phyloP scores from a whole-genome alignment of 768 basidiomycete genomes.

The Mycena epipterygia region DNA sequence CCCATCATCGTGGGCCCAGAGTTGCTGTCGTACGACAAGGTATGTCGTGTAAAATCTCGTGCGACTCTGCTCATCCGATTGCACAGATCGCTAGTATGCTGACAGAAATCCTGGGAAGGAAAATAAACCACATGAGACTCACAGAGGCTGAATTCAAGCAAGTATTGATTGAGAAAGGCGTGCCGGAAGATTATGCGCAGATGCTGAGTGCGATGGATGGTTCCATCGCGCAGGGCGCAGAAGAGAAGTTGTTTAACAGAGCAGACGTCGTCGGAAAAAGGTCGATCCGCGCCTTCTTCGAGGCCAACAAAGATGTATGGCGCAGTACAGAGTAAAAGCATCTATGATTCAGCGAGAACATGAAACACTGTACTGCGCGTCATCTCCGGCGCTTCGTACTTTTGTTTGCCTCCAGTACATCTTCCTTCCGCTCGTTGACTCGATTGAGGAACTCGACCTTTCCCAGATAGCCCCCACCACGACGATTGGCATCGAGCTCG shows the following conservation, averaged over 20 bases:
- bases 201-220: slow-evolving; percentile 38
- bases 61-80: background rate
- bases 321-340: background rate
- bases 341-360: background rate
- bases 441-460: slow-evolving; percentile 87
- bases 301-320: slow-evolving; percentile 37
- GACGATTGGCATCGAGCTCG: slow-evolving; percentile 80
- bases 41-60: slow-evolving; percentile 8
- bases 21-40: slow-evolving; percentile 47
- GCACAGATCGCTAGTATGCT: slow-evolving; percentile 45
- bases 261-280: slow-evolving; percentile 43
- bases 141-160: slow-evolving; percentile 35
- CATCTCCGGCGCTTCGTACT: slow-evolving; percentile 65
- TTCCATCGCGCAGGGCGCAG: slow-evolving; percentile 38
- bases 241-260: slow-evolving; percentile 39
- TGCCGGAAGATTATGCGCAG: slow-evolving; percentile 37
- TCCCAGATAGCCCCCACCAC: slow-evolving; percentile 85
- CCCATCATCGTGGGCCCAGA: slow-evolving; percentile 50
- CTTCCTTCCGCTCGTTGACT: slow-evolving; percentile 80
- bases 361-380: background rate
- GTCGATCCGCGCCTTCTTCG: slow-evolving; percentile 41
- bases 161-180: slow-evolving; percentile 32
- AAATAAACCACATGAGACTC: slow-evolving; percentile 46
- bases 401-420: slow-evolving; percentile 69
- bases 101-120: slow-evolving; percentile 43